Evolutionary conservation across 2,329 filamentous ascomycete species (phyloP).

Genomic region (Fusarium circinatum): DNA sequence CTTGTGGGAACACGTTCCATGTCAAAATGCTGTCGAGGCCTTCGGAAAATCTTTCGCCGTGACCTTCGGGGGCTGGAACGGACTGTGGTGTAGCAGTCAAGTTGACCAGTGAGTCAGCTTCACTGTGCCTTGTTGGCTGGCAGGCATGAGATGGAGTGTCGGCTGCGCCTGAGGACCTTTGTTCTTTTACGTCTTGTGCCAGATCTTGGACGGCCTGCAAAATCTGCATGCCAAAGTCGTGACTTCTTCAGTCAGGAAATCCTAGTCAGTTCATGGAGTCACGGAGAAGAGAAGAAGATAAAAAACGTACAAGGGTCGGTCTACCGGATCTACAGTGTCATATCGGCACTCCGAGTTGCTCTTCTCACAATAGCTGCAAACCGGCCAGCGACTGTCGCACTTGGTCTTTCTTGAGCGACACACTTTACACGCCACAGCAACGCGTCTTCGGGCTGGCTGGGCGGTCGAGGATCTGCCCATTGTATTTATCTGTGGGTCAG

Average conservation of each 20-base stretch:
- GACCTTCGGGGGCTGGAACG: not conserved
- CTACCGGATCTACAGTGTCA: not conserved
- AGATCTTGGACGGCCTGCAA: not conserved
- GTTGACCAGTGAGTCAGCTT: not conserved
- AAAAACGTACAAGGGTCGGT: not conserved
- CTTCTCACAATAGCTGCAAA: not conserved
- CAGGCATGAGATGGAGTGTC: not conserved
- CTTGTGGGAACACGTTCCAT: not conserved
- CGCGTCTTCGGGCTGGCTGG: not conserved
- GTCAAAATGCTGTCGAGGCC: not conserved
- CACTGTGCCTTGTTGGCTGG: not conserved
- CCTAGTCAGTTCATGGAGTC: no score
- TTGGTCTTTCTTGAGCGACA: not conserved
- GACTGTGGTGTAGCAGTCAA: not conserved
- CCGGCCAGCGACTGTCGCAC: not conserved
- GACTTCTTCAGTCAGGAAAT: not conserved
- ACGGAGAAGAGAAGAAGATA: no score
- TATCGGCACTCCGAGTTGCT: not conserved
- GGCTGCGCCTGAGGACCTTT: fast-evolving
- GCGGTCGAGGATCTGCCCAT: no score
- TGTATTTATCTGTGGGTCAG: no score
- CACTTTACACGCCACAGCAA: not conserved
- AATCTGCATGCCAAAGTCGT: not conserved
- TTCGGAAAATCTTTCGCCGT: not conserved
- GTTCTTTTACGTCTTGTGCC: not conserved